phyloP scores from a whole-genome alignment of 2,329 filamentous ascomycete genomes.

The Exophiala viscosa region DNA sequence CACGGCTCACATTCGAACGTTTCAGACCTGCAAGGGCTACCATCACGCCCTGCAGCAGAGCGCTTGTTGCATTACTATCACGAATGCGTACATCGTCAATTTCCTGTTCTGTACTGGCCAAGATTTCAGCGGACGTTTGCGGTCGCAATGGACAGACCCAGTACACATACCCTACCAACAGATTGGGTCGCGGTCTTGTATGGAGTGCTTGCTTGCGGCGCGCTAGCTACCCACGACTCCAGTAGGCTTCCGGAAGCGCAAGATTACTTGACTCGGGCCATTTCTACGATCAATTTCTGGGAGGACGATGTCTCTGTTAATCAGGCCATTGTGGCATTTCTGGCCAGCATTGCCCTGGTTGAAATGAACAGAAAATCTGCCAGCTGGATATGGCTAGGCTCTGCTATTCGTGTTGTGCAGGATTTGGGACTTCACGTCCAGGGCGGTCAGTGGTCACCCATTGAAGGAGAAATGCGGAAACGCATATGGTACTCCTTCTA shows the following conservation, averaged over 20 bases:
- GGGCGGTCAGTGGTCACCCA: constrained; percentile 64
- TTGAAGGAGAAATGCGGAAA: constrained; percentile 81
- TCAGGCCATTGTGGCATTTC: constrained; percentile 66
- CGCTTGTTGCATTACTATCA: constrained; percentile 73
- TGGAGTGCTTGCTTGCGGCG: constrained; percentile 76
- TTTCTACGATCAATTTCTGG: constrained; percentile 73
- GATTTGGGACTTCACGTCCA: constrained; percentile 78
- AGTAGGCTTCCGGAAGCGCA: constrained; percentile 45
- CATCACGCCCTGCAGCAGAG: constrained; percentile 66
- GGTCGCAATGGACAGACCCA: constrained; percentile 65
- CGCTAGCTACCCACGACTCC: constrained; percentile 62
- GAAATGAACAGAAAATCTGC: constrained; percentile 84
- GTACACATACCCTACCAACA: constrained; percentile 57
- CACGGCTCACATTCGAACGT: constrained; percentile 11
- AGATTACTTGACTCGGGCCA: constrained; percentile 68
- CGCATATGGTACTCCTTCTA: constrained; percentile 95
- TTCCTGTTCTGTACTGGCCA: constrained; percentile 86
- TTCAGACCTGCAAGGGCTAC: constrained; percentile 59
- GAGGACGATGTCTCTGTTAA: constrained; percentile 72
- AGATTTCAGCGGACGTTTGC: constrained; percentile 74
- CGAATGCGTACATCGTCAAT: constrained; percentile 69
- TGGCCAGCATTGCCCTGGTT: constrained; percentile 74
- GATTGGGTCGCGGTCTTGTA: constrained; percentile 80
- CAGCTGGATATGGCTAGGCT: constrained; percentile 81
- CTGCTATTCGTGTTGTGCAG: constrained; percentile 74